Conservation (phyloP, 768 basidiomycete genomes). For the Mrakia hoshinonis region DNA sequence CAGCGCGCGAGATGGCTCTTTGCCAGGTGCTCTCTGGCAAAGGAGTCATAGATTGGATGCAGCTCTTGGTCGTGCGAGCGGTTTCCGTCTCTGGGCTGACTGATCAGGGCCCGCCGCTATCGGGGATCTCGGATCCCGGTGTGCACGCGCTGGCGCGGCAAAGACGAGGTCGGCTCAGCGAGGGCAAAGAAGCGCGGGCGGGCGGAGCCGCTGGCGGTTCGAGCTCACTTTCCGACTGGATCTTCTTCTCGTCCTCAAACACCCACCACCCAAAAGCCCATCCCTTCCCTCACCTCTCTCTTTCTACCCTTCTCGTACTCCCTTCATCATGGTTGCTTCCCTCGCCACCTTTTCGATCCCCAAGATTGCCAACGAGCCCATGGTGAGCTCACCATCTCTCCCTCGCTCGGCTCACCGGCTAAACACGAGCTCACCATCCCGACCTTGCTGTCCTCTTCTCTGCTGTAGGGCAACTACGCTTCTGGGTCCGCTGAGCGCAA, state of each 20-base stretch:
- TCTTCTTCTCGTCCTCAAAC: not conserved
- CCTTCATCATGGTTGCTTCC: conserved; percentile 33
- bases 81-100: too few relatives aligned
- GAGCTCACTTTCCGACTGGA: too few relatives aligned
- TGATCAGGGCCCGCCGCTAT: too few relatives aligned
- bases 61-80: too few relatives aligned
- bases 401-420: not conserved
- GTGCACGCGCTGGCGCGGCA: too few relatives aligned
- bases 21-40: too few relatives aligned
- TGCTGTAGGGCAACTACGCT: conserved; percentile 52
- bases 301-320: not conserved
- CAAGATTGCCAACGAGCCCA: conserved; percentile 79
- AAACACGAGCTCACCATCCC: not conserved
- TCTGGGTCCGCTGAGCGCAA: conserved; percentile 68
- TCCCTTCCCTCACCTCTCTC: not conserved
- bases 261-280: not conserved
- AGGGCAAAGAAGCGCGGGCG: too few relatives aligned
- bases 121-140: too few relatives aligned
- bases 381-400: conserved; percentile 49
- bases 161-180: too few relatives aligned
- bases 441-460: not conserved
- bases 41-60: too few relatives aligned
- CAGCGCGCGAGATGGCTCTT: too few relatives aligned
- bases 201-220: too few relatives aligned
- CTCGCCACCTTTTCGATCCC: conserved; percentile 83